Percentiles rank a stretch among this genome's conserved stretches.
Conservation (phyloP, 495 filamentous ascomycete species). For the Lasiosphaeris hirsuta region DNA sequence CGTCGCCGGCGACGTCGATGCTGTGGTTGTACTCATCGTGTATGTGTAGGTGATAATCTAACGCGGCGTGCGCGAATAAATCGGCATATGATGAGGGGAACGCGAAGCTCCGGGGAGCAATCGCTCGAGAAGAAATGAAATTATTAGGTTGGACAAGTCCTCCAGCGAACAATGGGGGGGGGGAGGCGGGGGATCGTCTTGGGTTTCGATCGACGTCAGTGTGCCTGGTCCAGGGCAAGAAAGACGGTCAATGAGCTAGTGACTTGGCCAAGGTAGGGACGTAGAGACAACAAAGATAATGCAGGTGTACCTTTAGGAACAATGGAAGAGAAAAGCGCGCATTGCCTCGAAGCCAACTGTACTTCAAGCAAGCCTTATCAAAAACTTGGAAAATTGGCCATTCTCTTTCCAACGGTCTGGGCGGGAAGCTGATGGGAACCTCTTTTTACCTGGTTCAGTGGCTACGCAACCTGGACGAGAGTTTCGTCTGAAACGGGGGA, state of each 20-base stretch:
- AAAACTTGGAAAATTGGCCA: background rate
- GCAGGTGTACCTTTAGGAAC: too few relatives aligned
- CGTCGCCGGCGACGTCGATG: constrained; percentile 3
- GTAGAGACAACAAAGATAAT: too few relatives aligned
- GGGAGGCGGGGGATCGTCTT: too few relatives aligned
- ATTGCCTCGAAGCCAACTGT: background rate
- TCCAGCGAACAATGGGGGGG: too few relatives aligned
- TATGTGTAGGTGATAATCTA: background rate
- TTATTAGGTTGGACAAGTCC: too few relatives aligned
- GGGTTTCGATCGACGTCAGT: too few relatives aligned
- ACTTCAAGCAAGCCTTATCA: background rate
- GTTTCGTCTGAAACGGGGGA: constrained; percentile 16
- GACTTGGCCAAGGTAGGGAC: too few relatives aligned
- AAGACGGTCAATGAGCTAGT: too few relatives aligned
- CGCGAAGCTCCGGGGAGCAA: background rate
- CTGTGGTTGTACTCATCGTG: constrained; percentile 2
- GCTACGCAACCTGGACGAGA: background rate
- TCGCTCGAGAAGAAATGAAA: too few relatives aligned
- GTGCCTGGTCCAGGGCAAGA: too few relatives aligned
- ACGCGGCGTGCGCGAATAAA: background rate
- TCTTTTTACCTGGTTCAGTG: background rate
- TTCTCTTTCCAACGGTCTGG: background rate
- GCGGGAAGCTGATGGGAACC: too few relatives aligned
- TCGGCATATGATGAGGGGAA: background rate
- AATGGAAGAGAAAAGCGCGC: background rate